A percentile compares a stretch with the other conserved stretches of the same genome.
These are phyloP conservation scores for Russula abietina DNA, from an alignment of 768 basidiomycete species.

Conservation along the genomic window DNA sequence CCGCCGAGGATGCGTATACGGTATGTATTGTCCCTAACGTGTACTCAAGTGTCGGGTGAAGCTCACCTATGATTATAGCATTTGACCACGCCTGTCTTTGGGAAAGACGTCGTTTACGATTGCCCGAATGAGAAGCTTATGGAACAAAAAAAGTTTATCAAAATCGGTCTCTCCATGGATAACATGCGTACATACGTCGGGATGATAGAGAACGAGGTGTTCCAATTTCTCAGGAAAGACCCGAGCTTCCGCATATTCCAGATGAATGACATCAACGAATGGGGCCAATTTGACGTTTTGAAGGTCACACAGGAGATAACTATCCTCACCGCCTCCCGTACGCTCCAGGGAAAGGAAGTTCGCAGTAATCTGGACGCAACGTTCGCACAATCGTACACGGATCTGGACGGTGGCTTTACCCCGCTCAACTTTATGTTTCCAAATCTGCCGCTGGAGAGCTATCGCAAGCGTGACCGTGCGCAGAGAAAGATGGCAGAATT, in stretches of 20 bases:
- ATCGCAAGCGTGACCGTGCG: conserved; percentile 81
- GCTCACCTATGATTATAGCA: conserved; percentile 44
- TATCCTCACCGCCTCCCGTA: conserved; percentile 89
- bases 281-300: conserved; percentile 72
- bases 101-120: conserved; percentile 96
- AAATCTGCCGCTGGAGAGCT: conserved; percentile 84
- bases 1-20: conserved; percentile 96
- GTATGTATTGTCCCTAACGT: conserved; percentile 35
- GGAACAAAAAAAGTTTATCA: conserved; percentile 99
- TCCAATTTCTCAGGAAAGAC: conserved; percentile 65
- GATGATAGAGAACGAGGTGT: conserved; percentile 41
- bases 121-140: conserved; percentile 94
- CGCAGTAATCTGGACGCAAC: conserved; percentile 69
- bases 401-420: conserved; percentile 93
- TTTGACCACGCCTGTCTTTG: conserved; percentile 91
- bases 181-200: conserved; percentile 79
- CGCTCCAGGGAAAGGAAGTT: conserved; percentile 90
- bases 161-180: conserved; percentile 88
- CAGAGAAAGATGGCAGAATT: conserved; percentile 93
- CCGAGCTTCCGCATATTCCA: conserved; percentile 56
- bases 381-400: conserved; percentile 79
- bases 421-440: conserved; percentile 95
- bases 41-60: too few species aligned
- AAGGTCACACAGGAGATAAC: conserved; percentile 80
- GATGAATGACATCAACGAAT: conserved; percentile 60